Evolutionary conservation across 129 eudicot genomes (phyloP).

Genomic region (Artemisia argyi): DNA sequence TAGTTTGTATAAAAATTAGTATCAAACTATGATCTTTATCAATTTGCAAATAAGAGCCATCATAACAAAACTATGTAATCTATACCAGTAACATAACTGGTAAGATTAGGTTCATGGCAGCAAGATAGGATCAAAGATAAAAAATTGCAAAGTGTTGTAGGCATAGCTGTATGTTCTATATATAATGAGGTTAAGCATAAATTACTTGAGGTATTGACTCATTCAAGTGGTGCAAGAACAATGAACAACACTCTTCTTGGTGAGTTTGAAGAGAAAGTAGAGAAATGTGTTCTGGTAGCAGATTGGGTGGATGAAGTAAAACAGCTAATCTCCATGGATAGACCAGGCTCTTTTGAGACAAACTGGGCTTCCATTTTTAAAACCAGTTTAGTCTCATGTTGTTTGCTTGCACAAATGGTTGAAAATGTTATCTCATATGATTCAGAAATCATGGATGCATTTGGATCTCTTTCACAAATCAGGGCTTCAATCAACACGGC

Average conservation of each 20-base stretch:
- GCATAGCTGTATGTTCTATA: conserved; percentile 60
- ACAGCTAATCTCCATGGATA: conserved; percentile 18
- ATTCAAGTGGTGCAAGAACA: conserved; percentile 39
- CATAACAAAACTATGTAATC: too few relatives aligned
- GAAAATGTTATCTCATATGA: conserved; percentile 64
- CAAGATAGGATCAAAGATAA: conserved; percentile 39
- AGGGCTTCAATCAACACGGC: conserved; percentile 86
- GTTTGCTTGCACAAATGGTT: conserved; percentile 57
- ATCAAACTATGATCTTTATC: too few relatives aligned
- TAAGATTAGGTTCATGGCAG: conserved; percentile 25
- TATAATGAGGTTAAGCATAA: conserved; percentile 72
- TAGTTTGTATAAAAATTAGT: too few relatives aligned
- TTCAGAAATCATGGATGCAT: conserved; percentile 89
- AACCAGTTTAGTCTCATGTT: conserved; percentile 55
- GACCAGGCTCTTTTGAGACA: conserved; percentile 30
- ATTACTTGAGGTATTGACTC: conserved; percentile 53
- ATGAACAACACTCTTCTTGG: conserved; percentile 37
- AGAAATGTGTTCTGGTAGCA: conserved; percentile 76
- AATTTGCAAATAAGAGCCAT: too few relatives aligned
- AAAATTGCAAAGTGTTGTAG: conserved; percentile 40
- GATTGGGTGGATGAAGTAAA: conserved; percentile 71
- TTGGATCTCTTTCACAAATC: conserved; percentile 84
- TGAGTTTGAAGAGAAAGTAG: conserved; percentile 80
- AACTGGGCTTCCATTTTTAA: conserved; percentile 82
- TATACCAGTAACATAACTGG: too few relatives aligned